Evolutionary conservation across 495 filamentous ascomycete genomes (phyloP).

Genomic region (Chaetomium tenue): DNA sequence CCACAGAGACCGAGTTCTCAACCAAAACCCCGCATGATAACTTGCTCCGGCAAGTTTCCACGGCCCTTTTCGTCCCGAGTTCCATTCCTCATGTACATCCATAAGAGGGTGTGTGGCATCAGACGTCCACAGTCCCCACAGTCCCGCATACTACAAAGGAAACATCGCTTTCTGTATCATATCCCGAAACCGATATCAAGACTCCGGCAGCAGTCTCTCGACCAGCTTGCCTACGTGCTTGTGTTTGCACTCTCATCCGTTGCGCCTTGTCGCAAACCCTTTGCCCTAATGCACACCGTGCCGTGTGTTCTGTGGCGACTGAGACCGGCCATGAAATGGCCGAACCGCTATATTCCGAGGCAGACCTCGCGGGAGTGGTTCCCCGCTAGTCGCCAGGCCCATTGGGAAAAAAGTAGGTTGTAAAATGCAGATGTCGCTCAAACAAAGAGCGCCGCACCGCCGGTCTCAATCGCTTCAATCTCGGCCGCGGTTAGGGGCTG

Average conservation of each 20-base stretch:
- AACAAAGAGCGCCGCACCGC: conserved; percentile 61
- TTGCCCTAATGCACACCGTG: not conserved
- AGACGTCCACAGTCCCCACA: not conserved
- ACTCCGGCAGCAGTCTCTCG: not conserved
- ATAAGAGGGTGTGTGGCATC: not conserved
- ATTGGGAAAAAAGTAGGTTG: not conserved
- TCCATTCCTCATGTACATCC: conserved; percentile 3
- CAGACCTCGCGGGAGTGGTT: not conserved
- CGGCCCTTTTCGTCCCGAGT: not conserved
- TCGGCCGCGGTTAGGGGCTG: conserved; percentile 69
- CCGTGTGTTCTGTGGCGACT: too few relatives aligned
- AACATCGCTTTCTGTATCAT: not conserved
- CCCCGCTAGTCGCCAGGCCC: not conserved
- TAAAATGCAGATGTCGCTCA: conserved; percentile 24
- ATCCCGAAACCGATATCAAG: not conserved
- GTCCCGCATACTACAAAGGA: not conserved
- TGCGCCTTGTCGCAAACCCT: not conserved
- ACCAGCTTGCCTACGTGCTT: not conserved
- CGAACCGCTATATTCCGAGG: not conserved
- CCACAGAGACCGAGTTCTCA: not conserved
- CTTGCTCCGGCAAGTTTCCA: not conserved
- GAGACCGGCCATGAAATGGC: not conserved
- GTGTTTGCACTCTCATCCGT: not conserved
- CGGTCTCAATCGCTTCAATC: conserved; percentile 93
- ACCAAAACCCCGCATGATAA: not conserved